Base-by-base conservation (phyloP, 2,329 filamentous ascomycete species). In the Pseudocercospora pini-densiflorae region DNA sequence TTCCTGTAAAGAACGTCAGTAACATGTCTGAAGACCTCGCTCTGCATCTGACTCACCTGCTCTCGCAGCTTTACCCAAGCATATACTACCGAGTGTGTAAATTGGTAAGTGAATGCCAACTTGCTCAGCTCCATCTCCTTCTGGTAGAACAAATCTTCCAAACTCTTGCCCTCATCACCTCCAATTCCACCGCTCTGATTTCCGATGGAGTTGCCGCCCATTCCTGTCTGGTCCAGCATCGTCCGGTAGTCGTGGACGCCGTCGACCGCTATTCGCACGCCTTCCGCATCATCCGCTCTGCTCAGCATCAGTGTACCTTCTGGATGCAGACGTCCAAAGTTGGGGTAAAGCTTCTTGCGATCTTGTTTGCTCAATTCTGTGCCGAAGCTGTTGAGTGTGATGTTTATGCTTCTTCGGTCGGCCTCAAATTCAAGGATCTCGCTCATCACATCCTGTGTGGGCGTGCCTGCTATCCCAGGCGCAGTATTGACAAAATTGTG, bases 81-180 rank as follows among this genome's bases (percentile, higher is more conserved):
- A 78, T 98, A 99, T 59, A 99, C 92, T 72, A 98, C 92, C 40
- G 92, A 92, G 74, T 92, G 93, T 14, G 93, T 97, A 79, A 99
- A 99, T 79, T 99, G 95, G 73, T 93, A 88, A 5, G 95, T 99
- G 78, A 99, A 99, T 8, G 94, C 93, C 67, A 90, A 83, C 86
- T 99, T 99, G 63, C 92, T 94, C 70, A 98, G 91, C 79, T 99
- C 94, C 95, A 98, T 98, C 83, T 99, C 95, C 83, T 97, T 98
- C 80, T 97, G 93, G 79, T 99, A 99, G 82, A 99, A 99, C 84
- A 99, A 86, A 77, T 99, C 95, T 79, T 99, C 95, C 74, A 99
- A 81, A 75, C 94, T 97, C 83, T 92, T 93, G 58, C 92, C 91
- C 72, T 97, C 93, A 16, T 88, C 85, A 16, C 88, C 85, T 27